A percentile compares a stretch with the other conserved stretches of the same genome.
Evolutionary conservation across 2,329 filamentous ascomycete genomes (phyloP).

Genomic region (Nemania diffusa): DNA sequence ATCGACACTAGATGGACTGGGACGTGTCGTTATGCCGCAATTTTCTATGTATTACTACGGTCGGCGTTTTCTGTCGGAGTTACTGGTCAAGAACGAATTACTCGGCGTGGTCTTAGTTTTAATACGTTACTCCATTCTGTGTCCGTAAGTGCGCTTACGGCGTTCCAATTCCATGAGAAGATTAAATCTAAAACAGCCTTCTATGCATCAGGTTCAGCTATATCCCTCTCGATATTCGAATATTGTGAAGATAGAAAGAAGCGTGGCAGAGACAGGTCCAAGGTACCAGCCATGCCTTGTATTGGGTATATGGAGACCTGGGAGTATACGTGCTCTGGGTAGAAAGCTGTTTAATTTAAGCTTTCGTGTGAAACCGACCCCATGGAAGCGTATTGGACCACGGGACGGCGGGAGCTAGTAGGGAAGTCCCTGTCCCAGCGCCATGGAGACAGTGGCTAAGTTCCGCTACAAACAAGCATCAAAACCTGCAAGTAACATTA

Average conservation of each 20-base stretch:
- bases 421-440: conserved; percentile 1
- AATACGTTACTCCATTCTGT: conserved; percentile 18
- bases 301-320: background rate
- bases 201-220: conserved; percentile 4
- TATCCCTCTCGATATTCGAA: background rate
- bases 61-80: conserved; percentile 26
- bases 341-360: background rate
- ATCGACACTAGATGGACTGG: conserved; percentile 18
- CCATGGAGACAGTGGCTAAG: background rate
- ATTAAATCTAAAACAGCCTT: background rate
- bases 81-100: conserved; percentile 16
- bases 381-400: background rate
- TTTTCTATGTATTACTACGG: conserved; percentile 34
- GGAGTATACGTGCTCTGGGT: background rate
- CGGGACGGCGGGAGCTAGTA: conserved; percentile 5
- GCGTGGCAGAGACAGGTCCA: background rate
- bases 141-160: conserved; percentile 4
- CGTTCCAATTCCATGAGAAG: background rate
- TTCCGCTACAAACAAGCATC: background rate
- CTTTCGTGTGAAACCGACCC: conserved; percentile 6
- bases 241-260: background rate
- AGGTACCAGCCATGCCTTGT: background rate
- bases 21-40: conserved; percentile 20
- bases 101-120: conserved; percentile 12
- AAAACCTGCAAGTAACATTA: background rate